Percentiles rank a stretch among this genome's conserved stretches.
These are phyloP conservation scores for Gypsophila paniculata DNA, from an alignment of 179 eudicot species.

Conservation along the genomic window DNA sequence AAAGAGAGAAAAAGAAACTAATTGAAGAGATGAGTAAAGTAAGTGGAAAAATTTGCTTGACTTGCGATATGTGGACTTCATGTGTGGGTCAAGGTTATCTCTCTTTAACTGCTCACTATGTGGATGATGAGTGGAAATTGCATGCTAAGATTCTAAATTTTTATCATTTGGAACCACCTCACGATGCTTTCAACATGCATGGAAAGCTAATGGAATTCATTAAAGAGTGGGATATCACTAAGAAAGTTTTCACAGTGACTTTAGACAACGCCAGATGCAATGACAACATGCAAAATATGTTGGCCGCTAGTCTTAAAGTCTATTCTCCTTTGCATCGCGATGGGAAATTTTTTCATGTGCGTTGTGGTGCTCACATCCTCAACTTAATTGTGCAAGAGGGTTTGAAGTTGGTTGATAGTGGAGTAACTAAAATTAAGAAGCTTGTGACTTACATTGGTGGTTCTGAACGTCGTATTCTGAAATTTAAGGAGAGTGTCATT, in stretches of 20 bases:
- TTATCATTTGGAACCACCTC: too few relatives aligned
- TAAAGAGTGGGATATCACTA: not conserved
- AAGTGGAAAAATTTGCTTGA: not conserved
- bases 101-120: conserved; percentile 1
- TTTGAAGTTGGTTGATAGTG: conserved; percentile 1
- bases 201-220: not conserved
- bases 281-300: conserved; percentile 11
- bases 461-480: conserved; percentile 3
- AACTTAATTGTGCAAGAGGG: not conserved
- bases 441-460: not conserved
- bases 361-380: conserved; percentile 19
- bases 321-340: not conserved
- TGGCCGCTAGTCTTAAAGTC: conserved; percentile 6
- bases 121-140: not conserved
- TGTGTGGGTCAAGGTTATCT: conserved; percentile 14
- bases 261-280: too few relatives aligned
- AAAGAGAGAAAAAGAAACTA: not conserved
- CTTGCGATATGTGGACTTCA: conserved; percentile 11
- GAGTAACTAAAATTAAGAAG: conserved; percentile 1
- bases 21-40: not conserved
- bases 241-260: too few relatives aligned
- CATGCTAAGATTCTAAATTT: not conserved
- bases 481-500: conserved; percentile 6
- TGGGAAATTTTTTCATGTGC: conserved; percentile 20
- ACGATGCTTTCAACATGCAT: too few relatives aligned